Evolutionary conservation across 1,139 yeast species (phyloP), one percentile per base, ranked within the genome.

Genomic region (Scheffersomyces quercinus): DNA sequence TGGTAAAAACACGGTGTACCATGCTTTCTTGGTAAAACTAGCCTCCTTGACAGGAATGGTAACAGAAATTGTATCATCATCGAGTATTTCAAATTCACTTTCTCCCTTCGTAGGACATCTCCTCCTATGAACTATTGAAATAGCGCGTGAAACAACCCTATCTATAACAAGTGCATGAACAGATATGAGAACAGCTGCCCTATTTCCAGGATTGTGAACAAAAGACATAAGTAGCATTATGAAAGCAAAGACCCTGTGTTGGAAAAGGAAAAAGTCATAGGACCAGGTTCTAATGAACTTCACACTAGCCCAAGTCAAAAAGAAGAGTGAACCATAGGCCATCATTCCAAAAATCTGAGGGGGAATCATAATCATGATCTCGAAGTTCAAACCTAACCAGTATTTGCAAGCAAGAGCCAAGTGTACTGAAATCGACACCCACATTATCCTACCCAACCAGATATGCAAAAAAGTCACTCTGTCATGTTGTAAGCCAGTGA

Each of bases 261-360:
- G 70, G 34, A 69, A 58, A 46, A 74, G 56, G 47, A 74, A 70
- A 44, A 68, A 60, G 42, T 74, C 79, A 48, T 61, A 74, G 5
- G 75, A 68, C 44, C 60, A 58, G 44, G 59, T 63, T 44, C 79
- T 54, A 7, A 74, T 53, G 14, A 64, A 50, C 41, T 62, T 63
- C 9, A 68, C 37, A 37, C 73, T 66, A 3, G 64, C 71, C 56
- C 68, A 61, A 9, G 63, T 62, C 42, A 73, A 53, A 32, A 70
- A 44, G 28, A 63, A 62, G 53, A 73, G 63, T 36, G 64, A 55
- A n/a, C 60, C 60, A 49, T 65, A 70, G 0, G 77, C 71, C 42
- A 73, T 72, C 55, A 70, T 66, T 6, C 79, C 79, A 54, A 73
- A 74, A 12, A 69, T 70, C 48, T 68, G 73, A 3, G 78, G 78